phyloP scores from a whole-genome alignment of 768 basidiomycete genomes.

The Dentipellis sp. region DNA sequence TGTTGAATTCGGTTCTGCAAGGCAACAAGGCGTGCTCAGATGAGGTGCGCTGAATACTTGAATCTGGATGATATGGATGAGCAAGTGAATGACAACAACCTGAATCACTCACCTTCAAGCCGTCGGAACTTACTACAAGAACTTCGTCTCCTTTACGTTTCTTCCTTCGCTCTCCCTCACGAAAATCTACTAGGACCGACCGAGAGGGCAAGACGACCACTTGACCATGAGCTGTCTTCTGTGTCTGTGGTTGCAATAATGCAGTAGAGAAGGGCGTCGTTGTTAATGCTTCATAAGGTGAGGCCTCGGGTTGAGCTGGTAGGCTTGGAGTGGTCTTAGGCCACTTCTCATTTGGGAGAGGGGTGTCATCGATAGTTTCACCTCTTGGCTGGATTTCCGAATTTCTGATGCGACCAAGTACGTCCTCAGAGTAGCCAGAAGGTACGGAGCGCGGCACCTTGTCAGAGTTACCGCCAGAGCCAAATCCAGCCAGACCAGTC shows the following conservation, averaged over 20 bases:
- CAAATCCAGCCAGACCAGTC: no score
- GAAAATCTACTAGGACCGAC: conserved; percentile 44
- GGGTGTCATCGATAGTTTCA: background rate
- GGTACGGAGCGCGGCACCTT: background rate
- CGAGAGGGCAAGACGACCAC: conserved; percentile 41
- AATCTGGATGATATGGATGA: conserved; percentile 24
- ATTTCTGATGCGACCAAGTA: background rate
- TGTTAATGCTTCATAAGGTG: background rate
- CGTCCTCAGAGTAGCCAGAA: background rate
- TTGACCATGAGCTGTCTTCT: conserved; percentile 39
- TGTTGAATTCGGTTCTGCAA: conserved; percentile 30
- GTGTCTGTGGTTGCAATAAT: conserved; percentile 28
- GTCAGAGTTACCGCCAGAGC: background rate
- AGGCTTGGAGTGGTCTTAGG: background rate
- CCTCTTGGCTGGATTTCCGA: background rate
- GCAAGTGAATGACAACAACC: background rate
- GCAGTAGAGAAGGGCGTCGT: conserved; percentile 8
- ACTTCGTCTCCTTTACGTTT: conserved; percentile 38
- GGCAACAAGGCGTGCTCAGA: conserved; percentile 39
- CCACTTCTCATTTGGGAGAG: background rate
- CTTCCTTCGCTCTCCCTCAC: conserved; percentile 41
- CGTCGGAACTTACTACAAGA: conserved; percentile 32
- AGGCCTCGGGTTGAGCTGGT: background rate
- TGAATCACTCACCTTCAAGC: conserved; percentile 23
- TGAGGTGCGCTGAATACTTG: conserved; percentile 40